Evolutionary conservation across 2,329 filamentous ascomycete genomes (phyloP), one percentile per base, ranked within the genome.

Genomic region (Colletotrichum neosansevieriae): DNA sequence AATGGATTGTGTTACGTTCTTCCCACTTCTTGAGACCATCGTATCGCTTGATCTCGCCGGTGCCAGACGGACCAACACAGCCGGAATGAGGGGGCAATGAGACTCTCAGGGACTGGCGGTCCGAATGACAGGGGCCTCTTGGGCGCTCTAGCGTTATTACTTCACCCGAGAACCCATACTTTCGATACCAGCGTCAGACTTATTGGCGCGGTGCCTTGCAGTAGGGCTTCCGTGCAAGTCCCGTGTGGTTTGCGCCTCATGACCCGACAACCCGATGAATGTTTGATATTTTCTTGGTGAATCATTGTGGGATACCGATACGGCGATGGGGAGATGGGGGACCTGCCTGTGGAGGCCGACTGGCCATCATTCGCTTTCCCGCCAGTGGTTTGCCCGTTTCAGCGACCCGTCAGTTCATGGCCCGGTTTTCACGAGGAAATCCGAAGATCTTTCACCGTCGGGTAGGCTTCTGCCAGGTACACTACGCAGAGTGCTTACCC

Each of bases 401-500:
- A 11, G 36, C 36, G 42, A 59, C 40, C 34, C 47, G 17, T 53
- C 49, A 53, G 49, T 36, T 19, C 21, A 24, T 44, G 65, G 49
- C 65, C 65, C 65, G 62, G 58, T 56, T 56, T 59, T 34, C n/a
- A 4, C 40, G 24, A 38, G 49, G 29, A 13, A 38, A 38, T 38
- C 34, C 10, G 50, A 34, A 56, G 58, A 62, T 66, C 34, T 56
- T 40, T 58, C n/a, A 21, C 47, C 47, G 45, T 58, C 64, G 17
- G 21, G 65, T 68, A 60, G 59, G 45, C 57, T 49, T 58, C 45
- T 67, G 59, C 32, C 59, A 67, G 59, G 64, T n/a, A n/a, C n/a
- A n/a, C n/a, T 10, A 63, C 42, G 24, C 50, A 15, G 40, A 15
- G 21, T n/a, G 51, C 40, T 44, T 56, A 54, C 66, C 61, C 61